A percentile compares a stretch with the other conserved stretches of the same genome.
phyloP scores from a whole-genome alignment of 2,329 filamentous ascomycete genomes.

The Trichoderma sp. region DNA sequence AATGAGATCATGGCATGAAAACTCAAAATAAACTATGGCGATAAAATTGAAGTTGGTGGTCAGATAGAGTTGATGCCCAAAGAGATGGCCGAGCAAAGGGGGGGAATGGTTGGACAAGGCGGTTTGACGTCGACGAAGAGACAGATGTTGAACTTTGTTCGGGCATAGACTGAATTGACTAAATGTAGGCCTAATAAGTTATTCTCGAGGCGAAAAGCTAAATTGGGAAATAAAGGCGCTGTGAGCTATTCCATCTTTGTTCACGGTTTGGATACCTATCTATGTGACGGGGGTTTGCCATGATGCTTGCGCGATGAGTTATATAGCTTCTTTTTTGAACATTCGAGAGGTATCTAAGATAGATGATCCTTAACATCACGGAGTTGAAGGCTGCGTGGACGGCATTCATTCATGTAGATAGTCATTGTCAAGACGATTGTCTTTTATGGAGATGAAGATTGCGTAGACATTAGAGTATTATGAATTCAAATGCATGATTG shows the following conservation, averaged over 20 bases:
- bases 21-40: background rate
- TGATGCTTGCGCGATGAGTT: background rate
- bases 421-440: no score
- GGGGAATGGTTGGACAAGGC: background rate
- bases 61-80: background rate
- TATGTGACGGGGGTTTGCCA: background rate
- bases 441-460: no score
- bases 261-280: background rate
- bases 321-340: background rate
- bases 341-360: background rate
- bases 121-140: background rate
- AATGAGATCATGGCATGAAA: background rate
- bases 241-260: background rate
- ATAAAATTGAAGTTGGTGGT: background rate
- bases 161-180: background rate
- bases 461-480: no score
- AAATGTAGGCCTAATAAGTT: fast-evolving
- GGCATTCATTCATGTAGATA: no score
- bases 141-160: background rate
- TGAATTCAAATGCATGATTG: no score
- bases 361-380: no score
- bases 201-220: background rate
- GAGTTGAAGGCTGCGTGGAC: no score
- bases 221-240: background rate
- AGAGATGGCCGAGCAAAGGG: background rate